A percentile compares a stretch with the other conserved stretches of the same genome.
These are phyloP conservation scores for Apiospora rasikravindrae DNA, from an alignment of 2,329 filamentous ascomycete species.

Conservation along the genomic window DNA sequence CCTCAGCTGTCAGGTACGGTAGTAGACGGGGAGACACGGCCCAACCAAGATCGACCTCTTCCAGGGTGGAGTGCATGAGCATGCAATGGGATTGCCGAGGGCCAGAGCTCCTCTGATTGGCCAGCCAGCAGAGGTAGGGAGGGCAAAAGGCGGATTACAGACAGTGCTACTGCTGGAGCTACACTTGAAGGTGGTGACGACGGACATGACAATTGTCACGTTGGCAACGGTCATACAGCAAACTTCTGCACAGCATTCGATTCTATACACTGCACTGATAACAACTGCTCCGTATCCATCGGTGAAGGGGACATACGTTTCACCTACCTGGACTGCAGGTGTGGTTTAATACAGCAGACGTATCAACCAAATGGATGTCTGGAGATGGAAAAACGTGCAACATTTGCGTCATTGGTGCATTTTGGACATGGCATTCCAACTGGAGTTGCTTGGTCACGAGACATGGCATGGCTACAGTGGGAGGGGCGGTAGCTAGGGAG, in stretches of 20 bases:
- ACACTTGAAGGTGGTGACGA: neutral
- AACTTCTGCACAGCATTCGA: neutral
- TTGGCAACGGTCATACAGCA: slow-evolving; percentile 1
- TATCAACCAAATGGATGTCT: neutral
- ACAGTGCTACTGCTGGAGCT: neutral
- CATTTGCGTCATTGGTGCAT: slow-evolving; percentile 5
- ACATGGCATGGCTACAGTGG: neutral
- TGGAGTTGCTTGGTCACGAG: neutral
- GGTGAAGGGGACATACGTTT: neutral
- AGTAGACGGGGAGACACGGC: neutral
- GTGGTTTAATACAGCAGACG: neutral
- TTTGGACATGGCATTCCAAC: neutral
- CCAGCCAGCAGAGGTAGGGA: slow-evolving; percentile 1
- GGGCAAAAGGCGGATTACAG: neutral
- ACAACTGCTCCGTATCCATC: neutral
- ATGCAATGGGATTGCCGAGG: slow-evolving; percentile 10
- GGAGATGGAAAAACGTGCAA: neutral
- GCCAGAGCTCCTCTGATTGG: neutral
- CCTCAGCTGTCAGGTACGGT: slow-evolving; percentile 6
- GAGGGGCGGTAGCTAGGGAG: neutral
- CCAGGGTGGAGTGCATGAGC: slow-evolving; percentile 14
- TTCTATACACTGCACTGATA: neutral
- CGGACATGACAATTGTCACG: slow-evolving; percentile 4
- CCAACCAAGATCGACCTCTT: slow-evolving; percentile 9
- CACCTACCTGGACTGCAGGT: neutral